Conservation (phyloP, 1,284 basidiomycete species). For the Hymenochaete sp. region DNA sequence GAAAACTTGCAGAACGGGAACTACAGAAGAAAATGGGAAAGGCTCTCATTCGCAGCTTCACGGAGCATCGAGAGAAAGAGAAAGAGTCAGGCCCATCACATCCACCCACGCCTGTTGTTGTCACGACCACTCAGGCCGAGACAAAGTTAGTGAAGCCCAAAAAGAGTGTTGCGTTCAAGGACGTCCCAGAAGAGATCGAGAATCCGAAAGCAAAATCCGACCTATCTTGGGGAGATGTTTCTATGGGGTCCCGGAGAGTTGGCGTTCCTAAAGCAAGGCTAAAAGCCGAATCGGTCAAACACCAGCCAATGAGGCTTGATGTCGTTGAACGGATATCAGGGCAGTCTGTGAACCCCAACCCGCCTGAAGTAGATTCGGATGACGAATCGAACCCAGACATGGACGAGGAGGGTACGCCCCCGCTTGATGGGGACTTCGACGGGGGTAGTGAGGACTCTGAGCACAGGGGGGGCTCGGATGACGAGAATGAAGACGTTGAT, state of each 20-base stretch:
- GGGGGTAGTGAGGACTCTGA: conserved; percentile 2
- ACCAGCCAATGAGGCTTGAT: conserved; percentile 52
- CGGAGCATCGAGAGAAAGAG: conserved; percentile 34
- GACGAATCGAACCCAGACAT: conserved; percentile 17
- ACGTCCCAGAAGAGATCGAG: conserved; percentile 27
- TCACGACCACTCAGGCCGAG: no score
- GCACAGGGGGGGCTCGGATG: conserved; percentile 5
- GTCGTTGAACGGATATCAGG: conserved; percentile 55
- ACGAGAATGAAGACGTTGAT: conserved; percentile 37
- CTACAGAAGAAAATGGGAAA: conserved; percentile 72
- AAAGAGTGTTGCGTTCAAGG: conserved; percentile 61
- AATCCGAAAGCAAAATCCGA: conserved; percentile 18
- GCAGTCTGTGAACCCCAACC: conserved; percentile 21
- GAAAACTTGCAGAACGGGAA: conserved; percentile 44
- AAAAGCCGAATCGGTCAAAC: conserved; percentile 28
- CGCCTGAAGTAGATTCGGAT: conserved; percentile 28
- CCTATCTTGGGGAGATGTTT: conserved; percentile 48
- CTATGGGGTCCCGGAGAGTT: conserved; percentile 38
- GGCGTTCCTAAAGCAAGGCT: conserved; percentile 30
- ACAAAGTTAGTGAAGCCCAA: no score
- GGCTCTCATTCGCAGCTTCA: conserved; percentile 45
- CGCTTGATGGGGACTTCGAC: conserved; percentile 3
- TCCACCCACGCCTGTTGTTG: no score
- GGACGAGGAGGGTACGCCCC: conserved; percentile 16
- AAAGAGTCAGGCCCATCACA: conserved; percentile 29